Conservation (phyloP, 768 basidiomycete species). For the Phaeotremella skinneri region DNA sequence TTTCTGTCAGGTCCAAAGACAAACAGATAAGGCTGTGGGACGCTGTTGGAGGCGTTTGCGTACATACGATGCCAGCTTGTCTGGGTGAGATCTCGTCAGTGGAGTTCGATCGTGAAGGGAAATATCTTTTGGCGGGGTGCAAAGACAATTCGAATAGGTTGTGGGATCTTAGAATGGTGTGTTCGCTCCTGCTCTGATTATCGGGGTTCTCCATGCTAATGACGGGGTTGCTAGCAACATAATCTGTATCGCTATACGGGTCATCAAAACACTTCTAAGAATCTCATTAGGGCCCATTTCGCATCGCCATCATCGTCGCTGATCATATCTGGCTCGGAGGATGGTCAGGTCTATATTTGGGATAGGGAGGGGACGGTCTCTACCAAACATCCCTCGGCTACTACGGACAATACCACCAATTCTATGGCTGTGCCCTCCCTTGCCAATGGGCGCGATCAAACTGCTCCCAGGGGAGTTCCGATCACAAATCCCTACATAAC, state of each 20-base stretch:
- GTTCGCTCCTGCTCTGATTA: slow-evolving; percentile 3
- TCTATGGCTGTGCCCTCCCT: background rate
- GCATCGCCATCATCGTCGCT: slow-evolving; percentile 25
- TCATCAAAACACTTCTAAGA: slow-evolving; percentile 51
- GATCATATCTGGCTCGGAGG: slow-evolving; percentile 48
- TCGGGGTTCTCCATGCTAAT: background rate
- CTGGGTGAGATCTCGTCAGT: slow-evolving; percentile 50
- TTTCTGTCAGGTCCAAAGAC: slow-evolving; percentile 46
- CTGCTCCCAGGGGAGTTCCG: too few relatives aligned
- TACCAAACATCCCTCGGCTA: background rate
- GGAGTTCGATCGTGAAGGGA: slow-evolving; percentile 43
- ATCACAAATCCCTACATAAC: background rate
- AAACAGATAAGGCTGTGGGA: slow-evolving; percentile 49
- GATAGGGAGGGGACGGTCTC: slow-evolving; percentile 31
- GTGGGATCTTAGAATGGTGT: slow-evolving; percentile 50
- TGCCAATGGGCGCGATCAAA: too few relatives aligned
- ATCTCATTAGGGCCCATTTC: slow-evolving; percentile 47
- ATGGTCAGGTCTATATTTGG: slow-evolving; percentile 47
- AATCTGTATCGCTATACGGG: slow-evolving; percentile 47
- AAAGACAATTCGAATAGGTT: slow-evolving; percentile 50
- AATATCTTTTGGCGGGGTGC: slow-evolving; percentile 45
- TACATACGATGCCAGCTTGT: slow-evolving; percentile 38
- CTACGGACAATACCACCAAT: background rate
- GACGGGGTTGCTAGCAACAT: slow-evolving; percentile 31
- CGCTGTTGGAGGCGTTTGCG: slow-evolving; percentile 46